Evolutionary conservation across 2,329 filamentous ascomycete species (phyloP), one percentile per base, ranked within the genome.

Genomic region (Verticillium albo-atrum): DNA sequence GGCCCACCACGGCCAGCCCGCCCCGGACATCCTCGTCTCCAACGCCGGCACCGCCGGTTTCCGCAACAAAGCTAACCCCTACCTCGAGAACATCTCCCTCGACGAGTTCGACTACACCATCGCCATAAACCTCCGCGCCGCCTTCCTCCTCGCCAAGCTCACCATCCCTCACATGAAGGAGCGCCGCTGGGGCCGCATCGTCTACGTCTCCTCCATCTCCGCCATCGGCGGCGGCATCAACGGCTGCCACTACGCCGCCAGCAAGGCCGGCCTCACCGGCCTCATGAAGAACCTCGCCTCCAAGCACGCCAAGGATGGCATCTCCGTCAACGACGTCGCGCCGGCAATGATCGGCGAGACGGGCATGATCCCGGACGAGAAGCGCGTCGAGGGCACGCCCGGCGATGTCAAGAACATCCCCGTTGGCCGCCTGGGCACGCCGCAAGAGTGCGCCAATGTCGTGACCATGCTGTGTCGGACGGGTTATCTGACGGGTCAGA

Each of bases 321-420:
- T 89, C 64, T 86, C 85, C 15, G 84, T 88, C 59, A 89, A 89
- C 61, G 85, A 88, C 63, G 83, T 89, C n/a, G 84, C 85, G 3
- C 86, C 86, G 0, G 86, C 86, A 3, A 88, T 89, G 84, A 88
- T 89, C 63, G 85, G 84, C 4, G 81, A 83, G 25, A 86, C 83
- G 3, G 83, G 83, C 1, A 84, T 88, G 84, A 84, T 88, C 50
- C 82, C 83, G 2, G 78, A 83, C 61, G 81, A 81, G 47, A 79
- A 82, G 62, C 69, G 68, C 15, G 72, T 80, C 17, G 72, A 73
- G 64, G 79, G 81, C 23, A 82, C 82, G 56, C 79, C 84, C 0
- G 85, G 85, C 0, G 81, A 87, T 63, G 82, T 84, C 26, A 80
- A 76, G 63, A 81, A 81, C 28, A 87, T 88, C 51, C 85, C 85